Base-by-base conservation (phyloP, 176 grass and related monocot species). In the Eleusine indica region DNA sequence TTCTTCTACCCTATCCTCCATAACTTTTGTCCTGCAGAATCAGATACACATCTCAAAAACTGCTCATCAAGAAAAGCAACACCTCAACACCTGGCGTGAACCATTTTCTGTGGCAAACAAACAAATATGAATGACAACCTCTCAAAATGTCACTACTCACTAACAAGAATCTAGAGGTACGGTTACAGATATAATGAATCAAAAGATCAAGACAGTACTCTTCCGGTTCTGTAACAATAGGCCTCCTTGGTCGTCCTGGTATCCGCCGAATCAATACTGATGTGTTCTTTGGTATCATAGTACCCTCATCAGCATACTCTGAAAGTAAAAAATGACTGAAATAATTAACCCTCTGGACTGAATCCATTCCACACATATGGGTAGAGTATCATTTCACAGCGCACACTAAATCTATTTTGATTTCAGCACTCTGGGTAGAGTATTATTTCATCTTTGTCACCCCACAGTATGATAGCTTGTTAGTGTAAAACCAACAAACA, bases 201-300 rank as follows among this genome's bases (percentile, higher is more conserved):
- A 94, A 80, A 87, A 87, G 89, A 89, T 63, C n/a, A 84, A 92
- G 85, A 76, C 72, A 80, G 71, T 99, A 99, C 97, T 96, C 86
- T 80, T 99, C 86, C 57, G 70, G 88, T 86, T 94, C 87, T 52
- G 91, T 93, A 51, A 96, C 78, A 60, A 96, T 92, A 79, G 89
- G 85, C 88, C 79, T 92, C 86, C 97, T 87, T 80, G 97, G 91
- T 21, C 89, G 86, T 71, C 97, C 97, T 62, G 97, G 93, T 73
- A 99, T 89, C 52, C 97, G 91, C 51, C 93, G 97, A 94, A 99
- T 96, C 85, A 99, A 89, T 78, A 99, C 89, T 3, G 97, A 96
- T 11, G 97, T 99, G 61, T 96, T 99, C 91, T 93, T 99, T 56
- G 97, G 97, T 89, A 99, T 96, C 87, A 99, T 91, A 48, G 90